Base-by-base conservation (phyloP, 2,329 filamentous ascomycete genomes). In the Alternaria alternata region DNA sequence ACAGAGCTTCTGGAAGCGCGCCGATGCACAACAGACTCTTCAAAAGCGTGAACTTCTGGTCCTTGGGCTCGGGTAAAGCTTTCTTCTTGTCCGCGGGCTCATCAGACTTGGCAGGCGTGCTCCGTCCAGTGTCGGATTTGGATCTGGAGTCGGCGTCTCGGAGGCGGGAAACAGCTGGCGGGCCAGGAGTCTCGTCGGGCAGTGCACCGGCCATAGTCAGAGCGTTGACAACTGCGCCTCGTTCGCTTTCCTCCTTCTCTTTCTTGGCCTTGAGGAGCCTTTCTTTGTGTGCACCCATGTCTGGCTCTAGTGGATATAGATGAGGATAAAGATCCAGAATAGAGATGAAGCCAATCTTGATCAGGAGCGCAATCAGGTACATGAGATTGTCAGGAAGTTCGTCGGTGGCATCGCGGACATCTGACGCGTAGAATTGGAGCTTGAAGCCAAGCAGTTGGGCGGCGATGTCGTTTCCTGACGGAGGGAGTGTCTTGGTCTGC, bases 371-470 rank as follows among this genome's bases (percentile, higher is more conserved):
- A 0, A 94, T 91, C 18, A 99, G 86, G 68, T 95, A 96, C 30
- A 98, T 92, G 3, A 99, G 84, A 69, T 99, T 99, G 39, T 95
- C 92, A 0, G 95, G 95, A 2, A 98, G 84, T 3, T 89, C 85
- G 71, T 98, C 95, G 1, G 86, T 83, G 54, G 89, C 86, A 61
- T 92, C 88, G 57, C 94, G 88, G 36, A 91, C 89, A 28, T 89
- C 84, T 0, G 93, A 96, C 41, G 92, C 91, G 75, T 99, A 99
- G 78, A 97, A 99, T 14, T 92, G 91, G 51, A 99, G 86, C 79
- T 99, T 99, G 85, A 99, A 99, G 4, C 95, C 95, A 14, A 99
- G 88, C 4, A 99, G 86, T 76, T 98, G 95, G 30, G 96, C 96
- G 1, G 95, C 95, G 60, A 96, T 92, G 43, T 90, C 88, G 75